Evolutionary conservation across 306 rosid genomes (phyloP), one percentile per base, ranked within the genome.

Genomic region (Lathyrus sativus): DNA sequence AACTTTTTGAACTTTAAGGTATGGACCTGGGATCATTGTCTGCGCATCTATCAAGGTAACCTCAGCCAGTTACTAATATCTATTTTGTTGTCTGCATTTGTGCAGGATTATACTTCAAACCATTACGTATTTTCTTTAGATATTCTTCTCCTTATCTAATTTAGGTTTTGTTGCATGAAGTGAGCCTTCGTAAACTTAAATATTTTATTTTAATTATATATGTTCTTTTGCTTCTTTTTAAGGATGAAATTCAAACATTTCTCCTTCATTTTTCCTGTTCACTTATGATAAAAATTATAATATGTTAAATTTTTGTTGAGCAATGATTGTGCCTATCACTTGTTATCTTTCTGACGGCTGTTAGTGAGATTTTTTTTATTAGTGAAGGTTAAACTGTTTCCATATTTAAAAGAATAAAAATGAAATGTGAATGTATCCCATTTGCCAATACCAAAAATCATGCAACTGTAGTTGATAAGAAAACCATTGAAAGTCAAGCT

Each of bases 1-100:
- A n/a, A n/a, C n/a, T n/a, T 88, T 42, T 63, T 88, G 68, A 83
- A 81, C 62, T 92, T 89, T 79, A 81, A 89, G 98, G 98, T 90
- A 76, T 73, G 79, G 53, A 56, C 14, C 67, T 39, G 14, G 43
- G 72, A 72, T 65, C 76, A 33, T 69, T 80, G 59, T 57, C 74
- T 49, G 48, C 38, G 64, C 73, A 57, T 46, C 60, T 31, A 42
- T 76, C 62, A 45, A 17, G 3, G 44, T 18, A 67, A 69, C 73
- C 54, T 67, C 13, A 45, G 53, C 45, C 76, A 44, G 48, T 64
- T 55, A 15, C 62, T 65, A 72, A 68, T 64, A 24, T 53, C 15
- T 53, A 45, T 73, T 74, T 54, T 62, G 12, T 22, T 70, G 3
- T 63, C 60, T 43, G 38, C 64, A 29, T 70, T 77, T 65, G 18